These are phyloP conservation scores for Papiliotrema terrestris DNA, from an alignment of 1,284 basidiomycete species.

Conservation along the genomic window DNA sequence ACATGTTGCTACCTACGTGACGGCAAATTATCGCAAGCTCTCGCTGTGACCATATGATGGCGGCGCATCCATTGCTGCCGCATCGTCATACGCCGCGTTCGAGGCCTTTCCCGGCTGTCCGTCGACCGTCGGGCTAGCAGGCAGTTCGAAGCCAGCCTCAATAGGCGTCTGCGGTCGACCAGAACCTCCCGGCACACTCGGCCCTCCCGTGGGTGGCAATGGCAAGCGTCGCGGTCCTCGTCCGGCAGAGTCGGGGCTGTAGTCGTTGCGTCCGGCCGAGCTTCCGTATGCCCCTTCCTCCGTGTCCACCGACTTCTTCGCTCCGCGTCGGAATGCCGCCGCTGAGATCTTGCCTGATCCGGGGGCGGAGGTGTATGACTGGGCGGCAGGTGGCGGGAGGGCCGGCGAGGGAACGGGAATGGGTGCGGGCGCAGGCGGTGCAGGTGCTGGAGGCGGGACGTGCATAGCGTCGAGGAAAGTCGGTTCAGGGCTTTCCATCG, in stretches of 20 bases:
- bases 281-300: background rate
- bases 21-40: conserved; percentile 10
- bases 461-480: background rate
- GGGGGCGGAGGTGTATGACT: background rate
- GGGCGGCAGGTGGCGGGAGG: background rate
- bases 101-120: background rate
- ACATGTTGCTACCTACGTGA: background rate
- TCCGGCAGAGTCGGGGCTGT: background rate
- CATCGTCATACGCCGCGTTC: conserved; percentile 3
- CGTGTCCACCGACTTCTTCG: background rate
- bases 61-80: conserved; percentile 1
- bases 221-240: background rate
- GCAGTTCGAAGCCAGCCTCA: conserved; percentile 3
- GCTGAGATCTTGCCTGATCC: conserved; percentile 34
- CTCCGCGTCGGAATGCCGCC: conserved; percentile 25
- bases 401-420: conserved; percentile 2
- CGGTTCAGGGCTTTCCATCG: conserved; percentile 7
- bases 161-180: conserved; percentile 3
- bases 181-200: background rate
- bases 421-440: background rate
- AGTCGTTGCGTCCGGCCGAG: background rate
- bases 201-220: background rate
- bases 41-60: conserved; percentile 7
- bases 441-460: background rate
- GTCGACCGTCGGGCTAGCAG: background rate